Conservation (phyloP, 768 basidiomycete species). For the Trichaptum fuscoviolaceum region DNA sequence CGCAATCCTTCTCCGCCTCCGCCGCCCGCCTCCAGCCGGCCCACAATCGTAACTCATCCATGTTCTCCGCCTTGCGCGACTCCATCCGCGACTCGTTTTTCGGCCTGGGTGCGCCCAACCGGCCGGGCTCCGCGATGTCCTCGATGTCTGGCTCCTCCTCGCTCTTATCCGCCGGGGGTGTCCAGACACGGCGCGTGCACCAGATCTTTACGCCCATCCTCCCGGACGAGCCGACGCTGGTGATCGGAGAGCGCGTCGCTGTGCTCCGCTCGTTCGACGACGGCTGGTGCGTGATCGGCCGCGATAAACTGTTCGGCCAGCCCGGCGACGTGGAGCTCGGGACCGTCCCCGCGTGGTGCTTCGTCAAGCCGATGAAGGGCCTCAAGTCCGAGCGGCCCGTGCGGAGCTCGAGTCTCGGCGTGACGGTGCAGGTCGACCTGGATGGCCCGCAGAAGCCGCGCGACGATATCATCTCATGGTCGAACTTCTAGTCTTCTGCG, state of each 20-base stretch:
- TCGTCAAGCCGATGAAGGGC: conserved; percentile 58
- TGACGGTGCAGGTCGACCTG: conserved; percentile 43
- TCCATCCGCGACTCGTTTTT: conserved; percentile 17
- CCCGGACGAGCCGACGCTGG: conserved; percentile 64
- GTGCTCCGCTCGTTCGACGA: conserved; percentile 69
- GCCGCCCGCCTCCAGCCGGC: conserved; percentile 5
- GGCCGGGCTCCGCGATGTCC: background rate
- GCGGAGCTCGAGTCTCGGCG: conserved; percentile 57
- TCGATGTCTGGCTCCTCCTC: conserved; percentile 10
- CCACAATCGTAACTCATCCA: conserved; percentile 9
- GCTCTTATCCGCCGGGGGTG: conserved; percentile 9
- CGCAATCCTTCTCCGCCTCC: conserved; percentile 28
- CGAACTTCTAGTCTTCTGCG: conserved; percentile 40
- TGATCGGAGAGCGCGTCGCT: conserved; percentile 53
- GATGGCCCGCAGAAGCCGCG: conserved; percentile 36
- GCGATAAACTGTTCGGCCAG: conserved; percentile 33
- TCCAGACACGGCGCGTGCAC: conserved; percentile 43
- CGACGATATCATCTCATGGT: conserved; percentile 62
- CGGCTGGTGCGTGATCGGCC: conserved; percentile 73
- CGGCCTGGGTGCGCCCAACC: conserved; percentile 5
- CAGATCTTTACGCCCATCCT: conserved; percentile 66
- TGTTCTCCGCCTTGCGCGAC: conserved; percentile 15
- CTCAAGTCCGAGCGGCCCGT: conserved; percentile 58
- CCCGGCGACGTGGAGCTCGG: conserved; percentile 55
- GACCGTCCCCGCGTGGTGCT: conserved; percentile 73